A percentile compares a stretch with the other conserved stretches of the same genome.
These are phyloP conservation scores for Calocybe gambosa DNA, from an alignment of 1,284 basidiomycete species.

Conservation along the genomic window DNA sequence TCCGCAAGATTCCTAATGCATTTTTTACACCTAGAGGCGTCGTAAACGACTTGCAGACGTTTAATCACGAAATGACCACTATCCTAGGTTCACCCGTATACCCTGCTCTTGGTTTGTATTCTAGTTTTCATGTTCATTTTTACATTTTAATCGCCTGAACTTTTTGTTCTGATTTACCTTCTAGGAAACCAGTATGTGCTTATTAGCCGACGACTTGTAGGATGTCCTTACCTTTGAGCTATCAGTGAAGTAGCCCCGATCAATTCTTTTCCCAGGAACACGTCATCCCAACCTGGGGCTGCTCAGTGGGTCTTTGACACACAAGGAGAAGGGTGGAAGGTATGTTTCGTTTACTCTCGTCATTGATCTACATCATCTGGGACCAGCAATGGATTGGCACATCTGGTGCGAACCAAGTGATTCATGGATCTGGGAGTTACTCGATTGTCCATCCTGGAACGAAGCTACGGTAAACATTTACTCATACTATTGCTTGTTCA, in stretches of 20 bases:
- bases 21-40: conserved; percentile 28
- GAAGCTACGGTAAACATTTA: conserved; percentile 31
- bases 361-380: conserved; percentile 19
- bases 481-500: not conserved
- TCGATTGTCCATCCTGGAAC: conserved; percentile 36
- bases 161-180: not conserved
- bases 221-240: not conserved
- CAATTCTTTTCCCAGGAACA: conserved; percentile 43
- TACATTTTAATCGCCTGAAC: not conserved
- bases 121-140: not conserved
- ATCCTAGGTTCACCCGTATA: conserved; percentile 35
- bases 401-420: conserved; percentile 32
- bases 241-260: conserved; percentile 42
- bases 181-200: conserved; percentile 45
- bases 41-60: conserved; percentile 33
- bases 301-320: conserved; percentile 46
- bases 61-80: conserved; percentile 38
- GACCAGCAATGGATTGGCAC: conserved; percentile 30
- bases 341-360: conserved; percentile 18
- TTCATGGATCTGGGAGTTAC: conserved; percentile 45
- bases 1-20: too few species aligned
- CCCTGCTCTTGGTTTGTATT: conserved; percentile 36
- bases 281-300: conserved; percentile 25
- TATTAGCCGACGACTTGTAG: not conserved
- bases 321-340: conserved; percentile 40